Evolutionary conservation across 768 basidiomycete genomes (phyloP).

Genomic region (Crassisporium funariophilum): DNA sequence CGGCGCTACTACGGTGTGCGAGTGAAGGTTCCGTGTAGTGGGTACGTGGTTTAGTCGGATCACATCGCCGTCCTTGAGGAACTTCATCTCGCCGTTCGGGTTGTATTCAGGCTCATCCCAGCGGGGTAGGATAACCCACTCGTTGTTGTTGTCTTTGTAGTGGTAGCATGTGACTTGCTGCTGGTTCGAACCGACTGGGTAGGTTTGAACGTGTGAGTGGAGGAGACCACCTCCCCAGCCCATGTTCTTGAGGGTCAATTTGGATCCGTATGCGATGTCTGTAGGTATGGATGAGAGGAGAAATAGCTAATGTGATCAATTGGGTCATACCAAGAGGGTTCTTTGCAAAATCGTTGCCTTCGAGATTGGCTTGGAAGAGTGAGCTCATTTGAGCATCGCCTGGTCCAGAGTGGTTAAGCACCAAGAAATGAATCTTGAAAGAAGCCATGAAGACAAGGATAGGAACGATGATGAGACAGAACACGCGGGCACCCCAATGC

Average conservation of each 20-base stretch:
- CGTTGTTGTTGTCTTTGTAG: conserved; percentile 98
- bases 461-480: conserved; percentile 87
- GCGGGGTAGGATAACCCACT: conserved; percentile 78
- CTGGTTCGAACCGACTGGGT: conserved; percentile 87
- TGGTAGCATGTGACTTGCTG: conserved; percentile 99
- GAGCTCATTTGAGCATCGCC: conserved; percentile 99
- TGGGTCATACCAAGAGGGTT: conserved; percentile 82
- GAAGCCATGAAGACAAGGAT: conserved; percentile 90
- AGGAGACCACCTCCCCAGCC: conserved; percentile 96
- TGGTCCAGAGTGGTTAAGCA: conserved; percentile 92
- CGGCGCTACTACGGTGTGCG: conserved; percentile 86
- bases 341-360: conserved; percentile 89
- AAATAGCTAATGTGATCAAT: background rate
- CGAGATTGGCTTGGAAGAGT: conserved; percentile 94
- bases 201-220: conserved; percentile 96
- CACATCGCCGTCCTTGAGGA: conserved; percentile 72
- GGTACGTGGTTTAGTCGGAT: conserved; percentile 81
- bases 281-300: conserved; percentile 3
- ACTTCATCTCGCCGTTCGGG: conserved; percentile 67
- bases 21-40: conserved; percentile 91
- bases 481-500: conserved; percentile 88
- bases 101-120: conserved; percentile 79
- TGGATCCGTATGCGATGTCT: conserved; percentile 92
- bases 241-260: conserved; percentile 93
- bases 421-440: conserved; percentile 96